These are phyloP conservation scores for Corylus americana DNA, from an alignment of 306 rosid species.

Conservation along the genomic window DNA sequence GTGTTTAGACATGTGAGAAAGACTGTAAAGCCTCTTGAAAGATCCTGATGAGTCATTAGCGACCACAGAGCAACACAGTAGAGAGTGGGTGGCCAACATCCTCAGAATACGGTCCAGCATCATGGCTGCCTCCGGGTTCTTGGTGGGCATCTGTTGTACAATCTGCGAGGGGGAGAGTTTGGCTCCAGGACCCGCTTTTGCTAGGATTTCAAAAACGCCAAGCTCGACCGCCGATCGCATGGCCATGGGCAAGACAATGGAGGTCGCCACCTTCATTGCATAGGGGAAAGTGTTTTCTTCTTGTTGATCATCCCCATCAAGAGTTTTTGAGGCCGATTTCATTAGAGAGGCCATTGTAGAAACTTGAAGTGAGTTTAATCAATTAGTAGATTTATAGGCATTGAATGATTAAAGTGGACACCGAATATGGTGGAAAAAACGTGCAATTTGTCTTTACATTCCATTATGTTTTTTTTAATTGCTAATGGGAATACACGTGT, in stretches of 20 bases:
- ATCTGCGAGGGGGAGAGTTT: slow-evolving; percentile 2
- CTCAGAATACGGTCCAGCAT: slow-evolving; percentile 16
- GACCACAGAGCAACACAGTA: slow-evolving; percentile 32
- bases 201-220: background rate
- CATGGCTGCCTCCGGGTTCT: slow-evolving; percentile 1
- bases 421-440: no score
- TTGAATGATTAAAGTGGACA: no score
- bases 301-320: background rate
- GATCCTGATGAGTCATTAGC: background rate
- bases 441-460: no score
- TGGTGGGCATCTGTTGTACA: background rate
- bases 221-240: background rate
- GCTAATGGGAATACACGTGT: no score
- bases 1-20: slow-evolving; percentile 17
- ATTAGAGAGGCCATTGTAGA: slow-evolving; percentile 1
- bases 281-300: background rate
- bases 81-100: slow-evolving; percentile 27
- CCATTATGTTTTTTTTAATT: no score
- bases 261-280: background rate
- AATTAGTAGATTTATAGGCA: no score
- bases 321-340: background rate
- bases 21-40: slow-evolving; percentile 35
- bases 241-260: background rate
- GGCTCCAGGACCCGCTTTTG: slow-evolving; percentile 6
- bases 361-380: no score